Evolutionary conservation across 2,329 filamentous ascomycete species (phyloP).

Genomic region (Trichoderma gracile): DNA sequence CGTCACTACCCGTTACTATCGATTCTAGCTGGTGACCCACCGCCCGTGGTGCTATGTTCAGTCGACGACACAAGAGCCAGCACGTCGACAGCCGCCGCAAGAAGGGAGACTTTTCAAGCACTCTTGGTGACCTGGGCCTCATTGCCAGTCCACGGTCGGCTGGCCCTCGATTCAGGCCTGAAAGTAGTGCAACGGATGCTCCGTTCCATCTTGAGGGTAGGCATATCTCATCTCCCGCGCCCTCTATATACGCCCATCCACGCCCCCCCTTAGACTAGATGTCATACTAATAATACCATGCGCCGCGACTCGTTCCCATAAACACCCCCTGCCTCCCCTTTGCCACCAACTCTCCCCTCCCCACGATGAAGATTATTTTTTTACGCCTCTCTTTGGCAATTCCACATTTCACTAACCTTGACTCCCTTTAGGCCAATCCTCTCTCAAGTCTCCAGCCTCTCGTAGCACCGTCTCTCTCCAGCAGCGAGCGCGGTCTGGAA

Average conservation of each 20-base stretch:
- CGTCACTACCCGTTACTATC: neutral
- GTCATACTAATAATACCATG: neutral
- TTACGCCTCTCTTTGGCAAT: neutral
- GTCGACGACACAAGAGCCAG: conserved; percentile 38
- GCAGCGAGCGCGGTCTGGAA: conserved; percentile 37
- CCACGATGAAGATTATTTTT: neutral
- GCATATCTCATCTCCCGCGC: conserved; percentile 19
- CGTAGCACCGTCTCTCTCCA: conserved; percentile 34
- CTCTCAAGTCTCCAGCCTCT: conserved; percentile 31
- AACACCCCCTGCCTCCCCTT: neutral
- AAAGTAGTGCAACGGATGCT: conserved; percentile 31
- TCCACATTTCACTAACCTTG: conserved; percentile 24
- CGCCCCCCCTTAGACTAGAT: neutral
- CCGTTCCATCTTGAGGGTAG: conserved; percentile 39
- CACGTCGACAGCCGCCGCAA: conserved; percentile 28
- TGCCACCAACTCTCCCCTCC: neutral
- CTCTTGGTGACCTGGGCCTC: conserved; percentile 37
- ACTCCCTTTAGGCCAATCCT: conserved; percentile 32
- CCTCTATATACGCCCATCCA: conserved; percentile 13
- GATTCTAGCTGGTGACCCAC: conserved; percentile 20
- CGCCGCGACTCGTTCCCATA: conserved; percentile 9
- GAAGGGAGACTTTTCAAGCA: conserved; percentile 32
- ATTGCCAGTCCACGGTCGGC: conserved; percentile 31
- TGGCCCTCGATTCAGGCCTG: conserved; percentile 34
- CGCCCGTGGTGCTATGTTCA: conserved; percentile 39